phyloP scores from a whole-genome alignment of 345 rosid species.

The Xanthoceras sorbifolium region DNA sequence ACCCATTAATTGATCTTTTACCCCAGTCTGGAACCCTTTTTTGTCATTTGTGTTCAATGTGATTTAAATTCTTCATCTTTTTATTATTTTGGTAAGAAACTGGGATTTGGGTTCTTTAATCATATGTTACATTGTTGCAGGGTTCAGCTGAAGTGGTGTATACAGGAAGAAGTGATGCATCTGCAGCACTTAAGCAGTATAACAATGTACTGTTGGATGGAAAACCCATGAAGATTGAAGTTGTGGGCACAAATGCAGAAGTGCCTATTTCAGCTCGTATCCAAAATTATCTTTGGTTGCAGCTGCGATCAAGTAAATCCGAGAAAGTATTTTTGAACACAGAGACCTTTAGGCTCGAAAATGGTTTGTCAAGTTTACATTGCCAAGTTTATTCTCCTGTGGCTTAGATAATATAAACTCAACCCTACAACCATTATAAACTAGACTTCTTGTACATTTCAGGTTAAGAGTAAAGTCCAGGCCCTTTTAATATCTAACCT shows the following conservation, averaged over 20 bases:
- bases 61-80: background rate
- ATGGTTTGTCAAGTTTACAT: too few relatives aligned
- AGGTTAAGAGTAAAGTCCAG: too few relatives aligned
- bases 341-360: background rate
- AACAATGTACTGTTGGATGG: constrained; percentile 90
- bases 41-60: background rate
- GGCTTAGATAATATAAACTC: too few relatives aligned
- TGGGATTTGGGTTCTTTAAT: background rate
- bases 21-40: background rate
- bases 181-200: constrained; percentile 81
- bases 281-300: too few relatives aligned
- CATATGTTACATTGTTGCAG: constrained; percentile 37
- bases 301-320: too few relatives aligned
- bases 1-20: background rate
- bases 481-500: too few relatives aligned
- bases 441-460: too few relatives aligned
- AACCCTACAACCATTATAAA: too few relatives aligned
- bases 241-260: constrained; percentile 56
- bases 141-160: constrained; percentile 96
- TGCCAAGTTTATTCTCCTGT: background rate
- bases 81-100: background rate
- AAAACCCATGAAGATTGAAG: constrained; percentile 85
- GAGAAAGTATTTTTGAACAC: background rate
- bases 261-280: constrained; percentile 62
- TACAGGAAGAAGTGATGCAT: constrained; percentile 82